These are phyloP conservation scores for Leccinum uliginosum DNA, from an alignment of 768 basidiomycete genomes.

Conservation along the genomic window DNA sequence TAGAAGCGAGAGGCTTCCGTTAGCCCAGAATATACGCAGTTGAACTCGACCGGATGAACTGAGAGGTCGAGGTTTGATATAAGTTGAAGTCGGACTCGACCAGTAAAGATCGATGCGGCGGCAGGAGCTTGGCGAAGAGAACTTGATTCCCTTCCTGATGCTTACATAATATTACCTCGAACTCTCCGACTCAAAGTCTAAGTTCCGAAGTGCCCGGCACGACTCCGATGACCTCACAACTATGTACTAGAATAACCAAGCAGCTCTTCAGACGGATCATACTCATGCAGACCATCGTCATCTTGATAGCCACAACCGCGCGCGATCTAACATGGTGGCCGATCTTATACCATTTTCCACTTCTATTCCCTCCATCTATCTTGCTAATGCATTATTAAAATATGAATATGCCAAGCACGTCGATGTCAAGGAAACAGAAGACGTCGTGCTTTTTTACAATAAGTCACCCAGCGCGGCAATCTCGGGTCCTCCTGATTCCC, in stretches of 20 bases:
- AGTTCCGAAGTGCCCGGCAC: too few species aligned
- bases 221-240: not conserved
- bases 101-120: too few species aligned
- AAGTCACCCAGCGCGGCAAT: slow-evolving; percentile 78
- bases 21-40: not conserved
- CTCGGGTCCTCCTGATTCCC: slow-evolving; percentile 79
- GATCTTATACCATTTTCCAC: slow-evolving; percentile 2
- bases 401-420: not conserved
- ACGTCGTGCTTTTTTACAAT: slow-evolving; percentile 39
- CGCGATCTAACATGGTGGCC: not conserved
- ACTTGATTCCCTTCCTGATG: too few species aligned
- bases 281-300: not conserved
- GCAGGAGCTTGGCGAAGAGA: too few species aligned
- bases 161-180: too few species aligned
- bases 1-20: not conserved
- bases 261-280: not conserved
- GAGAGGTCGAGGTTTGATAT: too few species aligned
- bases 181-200: too few species aligned
- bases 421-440: not conserved
- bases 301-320: not conserved
- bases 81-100: too few species aligned
- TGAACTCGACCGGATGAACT: too few species aligned
- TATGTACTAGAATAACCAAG: not conserved
- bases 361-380: slow-evolving; percentile 7
- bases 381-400: slow-evolving; percentile 4